phyloP scores from a whole-genome alignment of 495 filamentous ascomycete genomes.

The Staphylotrichum tortipilum region DNA sequence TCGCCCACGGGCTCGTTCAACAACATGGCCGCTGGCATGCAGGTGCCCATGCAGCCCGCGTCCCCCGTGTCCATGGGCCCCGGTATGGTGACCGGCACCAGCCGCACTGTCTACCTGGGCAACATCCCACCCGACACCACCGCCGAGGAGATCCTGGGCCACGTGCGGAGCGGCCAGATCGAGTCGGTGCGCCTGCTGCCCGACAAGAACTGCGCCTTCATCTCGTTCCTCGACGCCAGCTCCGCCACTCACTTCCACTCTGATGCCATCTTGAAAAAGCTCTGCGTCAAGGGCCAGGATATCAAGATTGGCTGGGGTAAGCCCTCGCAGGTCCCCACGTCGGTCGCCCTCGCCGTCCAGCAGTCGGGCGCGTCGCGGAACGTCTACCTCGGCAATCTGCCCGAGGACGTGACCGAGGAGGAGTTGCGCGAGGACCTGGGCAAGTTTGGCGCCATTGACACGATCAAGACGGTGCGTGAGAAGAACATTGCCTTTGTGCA shows the following conservation, averaged over 20 bases:
- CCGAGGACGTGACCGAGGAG: slow-evolving; percentile 82
- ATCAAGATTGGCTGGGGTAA: slow-evolving; percentile 99
- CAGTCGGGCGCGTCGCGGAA: slow-evolving; percentile 97
- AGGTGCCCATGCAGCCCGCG: slow-evolving; percentile 39
- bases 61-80: slow-evolving; percentile 67
- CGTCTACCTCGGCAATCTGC: slow-evolving; percentile 90
- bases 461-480: slow-evolving; percentile 94
- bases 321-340: slow-evolving; percentile 94
- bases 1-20: slow-evolving; percentile 73
- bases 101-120: slow-evolving; percentile 91
- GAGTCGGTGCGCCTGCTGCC: slow-evolving; percentile 92
- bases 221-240: slow-evolving; percentile 93
- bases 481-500: slow-evolving; percentile 98
- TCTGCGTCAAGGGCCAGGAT: slow-evolving; percentile 94
- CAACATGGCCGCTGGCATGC: slow-evolving; percentile 52
- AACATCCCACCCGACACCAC: slow-evolving; percentile 98
- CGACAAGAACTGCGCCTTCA: slow-evolving; percentile 99
- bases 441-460: slow-evolving; percentile 95
- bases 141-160: slow-evolving; percentile 93
- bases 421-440: slow-evolving; percentile 90
- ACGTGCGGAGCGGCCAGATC: slow-evolving; percentile 95
- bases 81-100: slow-evolving; percentile 79
- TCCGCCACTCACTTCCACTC: slow-evolving; percentile 98
- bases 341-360: slow-evolving; percentile 90
- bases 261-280: slow-evolving; percentile 97